Conservation (phyloP, 306 rosid genomes). For the Lithocarpus polystachyus region DNA sequence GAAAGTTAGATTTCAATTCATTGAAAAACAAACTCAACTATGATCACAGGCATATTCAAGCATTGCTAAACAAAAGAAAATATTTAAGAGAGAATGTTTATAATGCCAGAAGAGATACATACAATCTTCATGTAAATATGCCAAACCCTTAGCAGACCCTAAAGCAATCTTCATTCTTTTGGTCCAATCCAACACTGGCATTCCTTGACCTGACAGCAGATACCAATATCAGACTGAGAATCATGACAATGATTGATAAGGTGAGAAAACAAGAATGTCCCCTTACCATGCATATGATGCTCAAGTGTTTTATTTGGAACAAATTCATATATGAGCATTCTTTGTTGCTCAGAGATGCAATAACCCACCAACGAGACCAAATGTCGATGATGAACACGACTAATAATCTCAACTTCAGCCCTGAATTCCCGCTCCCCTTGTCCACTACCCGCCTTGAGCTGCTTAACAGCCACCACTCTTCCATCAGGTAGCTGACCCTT, state of each 20-base stretch:
- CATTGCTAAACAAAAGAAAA: not conserved
- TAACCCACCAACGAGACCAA: conserved; percentile 86
- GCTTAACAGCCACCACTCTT: conserved; percentile 72
- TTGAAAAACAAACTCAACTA: too few species aligned
- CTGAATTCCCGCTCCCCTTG: conserved; percentile 92
- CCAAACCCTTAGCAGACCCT: conserved; percentile 90
- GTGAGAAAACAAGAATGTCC: conserved; percentile 20
- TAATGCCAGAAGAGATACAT: conserved; percentile 27
- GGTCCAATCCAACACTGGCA: conserved; percentile 75
- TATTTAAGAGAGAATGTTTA: not conserved
- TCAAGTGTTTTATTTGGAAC: conserved; percentile 83
- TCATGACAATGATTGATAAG: not conserved
- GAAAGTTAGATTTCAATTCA: too few species aligned
- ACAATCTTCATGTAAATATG: conserved; percentile 93
- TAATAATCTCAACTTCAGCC: conserved; percentile 88
- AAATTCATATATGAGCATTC: conserved; percentile 81
- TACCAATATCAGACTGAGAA: conserved; percentile 8
- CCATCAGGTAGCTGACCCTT: conserved; percentile 72
- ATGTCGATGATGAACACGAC: conserved; percentile 86
- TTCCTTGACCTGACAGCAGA: conserved; percentile 42
- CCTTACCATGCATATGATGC: conserved; percentile 84
- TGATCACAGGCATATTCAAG: not conserved
- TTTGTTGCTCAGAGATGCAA: conserved; percentile 64
- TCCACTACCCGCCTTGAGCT: conserved; percentile 85
- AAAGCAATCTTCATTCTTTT: conserved; percentile 76